phyloP scores from a whole-genome alignment of 2,329 filamentous ascomycete species.

The Diplodia scrobiculata region DNA sequence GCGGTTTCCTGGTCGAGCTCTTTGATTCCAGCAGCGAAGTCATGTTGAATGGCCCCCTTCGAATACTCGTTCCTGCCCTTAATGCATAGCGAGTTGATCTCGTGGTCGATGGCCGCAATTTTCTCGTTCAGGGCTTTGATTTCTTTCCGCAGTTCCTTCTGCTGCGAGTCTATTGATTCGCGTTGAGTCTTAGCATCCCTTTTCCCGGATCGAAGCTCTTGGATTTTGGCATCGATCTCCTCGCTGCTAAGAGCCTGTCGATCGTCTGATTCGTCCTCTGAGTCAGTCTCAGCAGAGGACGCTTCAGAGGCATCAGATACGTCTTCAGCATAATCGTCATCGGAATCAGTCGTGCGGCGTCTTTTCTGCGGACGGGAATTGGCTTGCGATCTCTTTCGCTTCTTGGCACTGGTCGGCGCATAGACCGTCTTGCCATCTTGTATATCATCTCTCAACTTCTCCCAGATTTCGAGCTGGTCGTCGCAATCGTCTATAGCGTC shows the following conservation, averaged over 20 bases:
- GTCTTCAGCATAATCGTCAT: slow-evolving; percentile 33
- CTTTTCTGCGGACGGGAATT: slow-evolving; percentile 32
- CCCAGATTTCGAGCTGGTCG: slow-evolving; percentile 52
- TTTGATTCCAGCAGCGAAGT: slow-evolving; percentile 62
- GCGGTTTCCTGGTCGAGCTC: slow-evolving; percentile 62
- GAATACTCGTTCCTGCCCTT: slow-evolving; percentile 60
- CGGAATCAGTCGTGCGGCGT: slow-evolving; percentile 30
- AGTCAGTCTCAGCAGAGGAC: slow-evolving; percentile 13
- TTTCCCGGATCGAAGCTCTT: slow-evolving; percentile 49
- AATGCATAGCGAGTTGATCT: slow-evolving; percentile 53
- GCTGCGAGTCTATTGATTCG: slow-evolving; percentile 37
- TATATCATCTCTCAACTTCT: slow-evolving; percentile 44
- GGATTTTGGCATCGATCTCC: slow-evolving; percentile 49
- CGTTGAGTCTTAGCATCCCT: slow-evolving; percentile 46
- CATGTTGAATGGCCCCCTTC: slow-evolving; percentile 56
- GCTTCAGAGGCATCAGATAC: slow-evolving; percentile 33
- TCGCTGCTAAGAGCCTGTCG: slow-evolving; percentile 46
- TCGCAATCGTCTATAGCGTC: slow-evolving; percentile 44
- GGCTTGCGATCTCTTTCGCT: slow-evolving; percentile 42
- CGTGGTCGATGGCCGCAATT: slow-evolving; percentile 39
- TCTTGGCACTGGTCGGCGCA: slow-evolving; percentile 38
- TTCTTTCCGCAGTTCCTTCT: slow-evolving; percentile 38
- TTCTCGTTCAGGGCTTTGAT: slow-evolving; percentile 39
- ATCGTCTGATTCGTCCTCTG: slow-evolving; percentile 34
- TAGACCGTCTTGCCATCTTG: slow-evolving; percentile 50